A percentile compares a stretch with the other conserved stretches of the same genome.
Evolutionary conservation across 2,329 filamentous ascomycete genomes (phyloP).

Genomic region (Daldinia sp.): DNA sequence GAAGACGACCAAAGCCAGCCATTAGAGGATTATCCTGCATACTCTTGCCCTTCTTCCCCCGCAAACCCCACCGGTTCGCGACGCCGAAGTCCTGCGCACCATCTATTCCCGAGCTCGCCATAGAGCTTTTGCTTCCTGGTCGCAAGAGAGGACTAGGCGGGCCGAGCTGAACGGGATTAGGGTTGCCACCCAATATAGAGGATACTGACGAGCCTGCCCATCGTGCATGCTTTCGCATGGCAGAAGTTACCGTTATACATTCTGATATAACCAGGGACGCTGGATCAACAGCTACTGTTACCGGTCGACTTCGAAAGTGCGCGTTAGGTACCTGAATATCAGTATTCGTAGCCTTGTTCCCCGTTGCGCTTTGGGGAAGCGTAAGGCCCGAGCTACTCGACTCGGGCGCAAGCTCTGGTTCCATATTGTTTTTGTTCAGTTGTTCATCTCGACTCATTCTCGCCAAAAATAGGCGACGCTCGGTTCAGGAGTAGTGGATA

Average conservation of each 20-base stretch:
- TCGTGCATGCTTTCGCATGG: conserved; percentile 96
- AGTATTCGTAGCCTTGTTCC: conserved; percentile 35
- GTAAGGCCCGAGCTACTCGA: conserved; percentile 45
- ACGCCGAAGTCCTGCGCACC: conserved; percentile 67
- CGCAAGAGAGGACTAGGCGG: conserved; percentile 59
- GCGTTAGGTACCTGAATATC: conserved; percentile 57
- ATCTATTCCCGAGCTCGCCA: conserved; percentile 55
- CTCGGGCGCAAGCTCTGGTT: conserved; percentile 46
- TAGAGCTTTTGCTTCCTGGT: conserved; percentile 58
- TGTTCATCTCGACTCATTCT: conserved; percentile 56
- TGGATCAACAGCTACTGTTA: conserved; percentile 88
- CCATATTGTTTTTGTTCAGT: conserved; percentile 45
- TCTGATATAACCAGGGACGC: conserved; percentile 96
- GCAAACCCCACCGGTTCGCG: conserved; percentile 89
- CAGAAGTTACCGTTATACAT: conserved; percentile 98
- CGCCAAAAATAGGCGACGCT: conserved; percentile 47
- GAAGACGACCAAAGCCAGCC: conserved; percentile 89
- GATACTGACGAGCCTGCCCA: conserved; percentile 97
- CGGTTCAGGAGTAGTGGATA: conserved; percentile 19
- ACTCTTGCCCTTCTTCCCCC: conserved; percentile 95
- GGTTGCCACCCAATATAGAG: conserved; percentile 87
- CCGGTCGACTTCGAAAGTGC: conserved; percentile 70
- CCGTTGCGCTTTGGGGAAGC: conserved; percentile 44
- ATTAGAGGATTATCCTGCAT: conserved; percentile 98
- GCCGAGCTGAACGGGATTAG: conserved; percentile 67